Percentiles rank a stretch among this genome's conserved stretches.
Conservation (phyloP, 2,329 filamentous ascomycete species). For the Phyllosticta citribraziliensis region DNA sequence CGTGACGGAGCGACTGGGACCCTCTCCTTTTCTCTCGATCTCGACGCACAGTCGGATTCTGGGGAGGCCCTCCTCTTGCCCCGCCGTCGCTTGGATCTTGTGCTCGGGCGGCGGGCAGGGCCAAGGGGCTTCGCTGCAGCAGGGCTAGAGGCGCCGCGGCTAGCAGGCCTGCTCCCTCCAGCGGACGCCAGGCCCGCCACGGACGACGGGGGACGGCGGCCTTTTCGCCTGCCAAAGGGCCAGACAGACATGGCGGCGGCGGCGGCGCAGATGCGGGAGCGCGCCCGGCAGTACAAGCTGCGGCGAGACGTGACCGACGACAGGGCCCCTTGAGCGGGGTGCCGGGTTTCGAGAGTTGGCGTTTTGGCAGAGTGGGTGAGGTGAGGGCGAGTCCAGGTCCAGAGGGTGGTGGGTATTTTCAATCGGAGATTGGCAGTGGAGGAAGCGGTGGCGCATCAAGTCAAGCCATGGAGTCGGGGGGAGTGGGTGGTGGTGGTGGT, state of each 20-base stretch:
- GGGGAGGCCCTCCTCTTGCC: constrained; percentile 17
- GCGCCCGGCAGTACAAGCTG: neutral
- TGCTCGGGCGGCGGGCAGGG: constrained; percentile 7
- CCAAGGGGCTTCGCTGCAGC: constrained; percentile 12
- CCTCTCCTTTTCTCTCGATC: constrained; percentile 4
- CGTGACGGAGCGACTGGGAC: constrained; percentile 3
- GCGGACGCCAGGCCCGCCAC: constrained; percentile 33
- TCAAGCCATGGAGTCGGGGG: neutral
- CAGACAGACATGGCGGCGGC: constrained; percentile 60
- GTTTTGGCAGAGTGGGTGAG: neutral
- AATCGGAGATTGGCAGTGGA: neutral
- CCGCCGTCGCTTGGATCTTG: constrained; percentile 15
- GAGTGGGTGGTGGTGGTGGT: too few species aligned
- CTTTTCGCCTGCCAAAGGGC: constrained; percentile 53
- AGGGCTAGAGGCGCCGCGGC: constrained; percentile 13
- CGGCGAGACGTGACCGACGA: neutral
- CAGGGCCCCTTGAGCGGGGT: neutral
- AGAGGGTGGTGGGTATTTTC: neutral
- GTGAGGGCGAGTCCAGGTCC: neutral
- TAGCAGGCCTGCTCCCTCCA: constrained; percentile 34
- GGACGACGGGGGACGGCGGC: constrained; percentile 5
- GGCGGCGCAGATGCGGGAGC: constrained; percentile 11
- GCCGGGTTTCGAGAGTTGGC: neutral
- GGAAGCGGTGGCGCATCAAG: neutral
- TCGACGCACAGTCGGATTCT: constrained; percentile 7